These are phyloP conservation scores for Moricandia moricandioides DNA, from an alignment of 345 rosid genomes.

Conservation along the genomic window DNA sequence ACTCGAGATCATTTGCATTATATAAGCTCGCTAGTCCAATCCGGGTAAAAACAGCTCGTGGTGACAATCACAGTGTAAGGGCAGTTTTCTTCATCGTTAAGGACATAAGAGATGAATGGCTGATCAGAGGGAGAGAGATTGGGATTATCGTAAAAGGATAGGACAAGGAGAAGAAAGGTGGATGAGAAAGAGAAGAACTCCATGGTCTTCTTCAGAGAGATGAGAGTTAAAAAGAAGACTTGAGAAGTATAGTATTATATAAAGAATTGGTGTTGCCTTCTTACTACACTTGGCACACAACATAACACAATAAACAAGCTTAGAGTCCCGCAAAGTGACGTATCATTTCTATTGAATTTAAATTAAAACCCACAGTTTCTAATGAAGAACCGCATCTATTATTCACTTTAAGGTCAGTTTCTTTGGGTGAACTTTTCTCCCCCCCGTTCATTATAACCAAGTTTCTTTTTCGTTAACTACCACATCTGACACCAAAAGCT, in stretches of 20 bases:
- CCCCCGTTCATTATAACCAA: constrained; percentile 2
- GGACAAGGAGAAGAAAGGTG: not conserved
- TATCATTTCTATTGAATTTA: not conserved
- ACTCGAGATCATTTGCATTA: too few species aligned
- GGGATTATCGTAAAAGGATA: too few species aligned
- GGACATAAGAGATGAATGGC: too few species aligned
- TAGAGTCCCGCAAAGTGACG: not conserved
- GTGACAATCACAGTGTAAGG: constrained; percentile 28
- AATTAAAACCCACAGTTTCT: not conserved
- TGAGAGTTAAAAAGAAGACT: not conserved
- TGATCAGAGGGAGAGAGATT: too few species aligned
- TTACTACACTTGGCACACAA: constrained; percentile 12
- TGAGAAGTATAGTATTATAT: constrained; percentile 11
- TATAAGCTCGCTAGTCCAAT: not conserved
- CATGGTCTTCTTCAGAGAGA: not conserved
- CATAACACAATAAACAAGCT: not conserved
- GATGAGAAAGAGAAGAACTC: not conserved
- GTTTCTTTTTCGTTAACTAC: not conserved
- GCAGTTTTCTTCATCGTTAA: constrained; percentile 9
- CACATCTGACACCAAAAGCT: not conserved
- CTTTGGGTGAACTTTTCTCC: constrained; percentile 9
- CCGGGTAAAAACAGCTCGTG: constrained; percentile 25
- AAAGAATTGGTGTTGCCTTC: not conserved
- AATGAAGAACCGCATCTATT: not conserved
- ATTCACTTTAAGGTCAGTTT: not conserved